Evolutionary conservation across 148 eudicot genomes (phyloP), one percentile per base, ranked within the genome.

Genomic region (Amaranthus palmeri): DNA sequence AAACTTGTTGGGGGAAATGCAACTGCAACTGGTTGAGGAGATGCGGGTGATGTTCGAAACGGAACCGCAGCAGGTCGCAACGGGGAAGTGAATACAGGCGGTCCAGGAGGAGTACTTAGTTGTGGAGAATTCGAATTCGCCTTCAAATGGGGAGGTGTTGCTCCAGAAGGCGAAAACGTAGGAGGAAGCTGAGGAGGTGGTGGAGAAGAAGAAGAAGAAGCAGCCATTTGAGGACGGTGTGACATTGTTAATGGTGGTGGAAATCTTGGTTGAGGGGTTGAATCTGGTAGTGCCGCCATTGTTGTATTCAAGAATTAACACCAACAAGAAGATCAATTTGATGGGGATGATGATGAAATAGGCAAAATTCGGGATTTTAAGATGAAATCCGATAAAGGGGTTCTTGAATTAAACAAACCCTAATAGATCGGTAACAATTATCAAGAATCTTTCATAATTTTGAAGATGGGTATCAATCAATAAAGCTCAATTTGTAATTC

Each of bases 31-130:
- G 96, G 92, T 86, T 88, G 97, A 6, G 99, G 98, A 73, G 97
- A 85, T 4, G 93, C 91, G 3, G 99, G 97, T 12, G 97, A 89
- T 11, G 97, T 89, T 65, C 93, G 79, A 67, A 89, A 91, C 2
- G 97, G 99, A 10, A 91, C 97, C 13, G 99, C 96, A 15, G 96
- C 97, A 4, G 99, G 97, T 52, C 84, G 85, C 3, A 91, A 78
- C 0, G 98, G 99, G 0, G 99, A 91, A 0, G 90, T 86, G 62
- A 95, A 95, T 41, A 85, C 86, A 0, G 99, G 99, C 5, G 97
- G 97, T 0, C 99, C 96, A 0, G 96, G 97, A 0, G 99, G 99
- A 8, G 92, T 88, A 83, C 99, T 95, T 80, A 91, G 36, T 69
- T 83, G 93, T 47, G 93, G 86, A 5, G 88, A 65, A 47, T 9